Percentiles rank a stretch among this genome's conserved stretches.
phyloP scores from a whole-genome alignment of 1,284 basidiomycete species.

The Boletus nobilissimus region DNA sequence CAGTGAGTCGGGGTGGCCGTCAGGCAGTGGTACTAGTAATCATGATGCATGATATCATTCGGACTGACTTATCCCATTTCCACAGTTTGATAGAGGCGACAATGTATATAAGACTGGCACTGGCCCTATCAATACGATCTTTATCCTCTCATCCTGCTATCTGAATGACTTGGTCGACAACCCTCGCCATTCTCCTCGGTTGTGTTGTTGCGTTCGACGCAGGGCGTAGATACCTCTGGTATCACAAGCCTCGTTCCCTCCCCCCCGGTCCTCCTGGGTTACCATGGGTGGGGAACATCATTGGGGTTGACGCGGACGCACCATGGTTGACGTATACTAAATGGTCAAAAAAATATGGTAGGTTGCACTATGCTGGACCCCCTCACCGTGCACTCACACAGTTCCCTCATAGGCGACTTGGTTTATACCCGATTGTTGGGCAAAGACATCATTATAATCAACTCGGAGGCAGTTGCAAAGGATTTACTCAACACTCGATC shows the following conservation, averaged over 20 bases:
- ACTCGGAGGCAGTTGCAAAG: constrained; percentile 11
- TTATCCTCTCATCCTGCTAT: no score
- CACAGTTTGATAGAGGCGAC: no score
- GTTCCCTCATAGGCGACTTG: neutral
- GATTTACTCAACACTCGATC: constrained; percentile 18
- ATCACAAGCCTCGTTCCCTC: neutral
- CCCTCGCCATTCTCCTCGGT: no score
- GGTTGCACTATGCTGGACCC: no score
- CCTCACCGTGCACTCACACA: neutral
- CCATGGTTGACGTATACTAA: constrained; percentile 19
- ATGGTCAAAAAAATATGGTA: constrained; percentile 20
- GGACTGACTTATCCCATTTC: no score
- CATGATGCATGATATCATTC: no score
- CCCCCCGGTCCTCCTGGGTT: constrained; percentile 25
- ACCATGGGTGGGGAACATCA: constrained; percentile 24
- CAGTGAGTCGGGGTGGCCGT: no score
- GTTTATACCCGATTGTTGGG: constrained; percentile 13
- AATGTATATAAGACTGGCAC: no score
- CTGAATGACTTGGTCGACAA: no score
- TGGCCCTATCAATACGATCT: no score
- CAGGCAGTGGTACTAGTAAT: no score
- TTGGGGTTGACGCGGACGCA: constrained; percentile 8
- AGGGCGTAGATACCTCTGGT: neutral
- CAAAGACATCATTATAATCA: constrained; percentile 18
- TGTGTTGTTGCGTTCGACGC: neutral